Conservation (phyloP, 2,329 filamentous ascomycete species). For the Scortechinia acanthostroma region DNA sequence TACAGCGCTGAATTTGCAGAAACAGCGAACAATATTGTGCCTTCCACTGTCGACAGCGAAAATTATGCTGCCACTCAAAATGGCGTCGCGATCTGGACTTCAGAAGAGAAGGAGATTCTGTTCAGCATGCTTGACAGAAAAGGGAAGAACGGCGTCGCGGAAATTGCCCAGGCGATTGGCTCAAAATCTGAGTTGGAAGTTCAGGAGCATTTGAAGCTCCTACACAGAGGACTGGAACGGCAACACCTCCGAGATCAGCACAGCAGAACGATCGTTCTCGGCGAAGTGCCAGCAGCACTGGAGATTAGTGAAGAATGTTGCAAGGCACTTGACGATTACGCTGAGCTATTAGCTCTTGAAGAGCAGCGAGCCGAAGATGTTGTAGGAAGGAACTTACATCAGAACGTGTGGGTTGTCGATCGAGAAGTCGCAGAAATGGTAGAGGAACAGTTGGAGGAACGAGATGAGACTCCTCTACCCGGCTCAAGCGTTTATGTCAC, state of each 20-base stretch:
- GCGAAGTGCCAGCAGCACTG: conserved; percentile 63
- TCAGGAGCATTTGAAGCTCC: conserved; percentile 56
- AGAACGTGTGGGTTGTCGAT: neutral
- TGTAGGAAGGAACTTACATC: neutral
- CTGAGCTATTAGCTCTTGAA: neutral
- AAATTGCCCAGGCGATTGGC: conserved; percentile 54
- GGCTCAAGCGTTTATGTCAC: conserved; percentile 21
- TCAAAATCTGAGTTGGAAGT: conserved; percentile 74
- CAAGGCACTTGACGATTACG: conserved; percentile 44
- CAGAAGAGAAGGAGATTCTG: conserved; percentile 63
- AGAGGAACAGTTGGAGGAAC: neutral
- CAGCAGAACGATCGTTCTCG: conserved; percentile 29
- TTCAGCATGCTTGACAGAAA: conserved; percentile 59
- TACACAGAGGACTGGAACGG: conserved; percentile 40
- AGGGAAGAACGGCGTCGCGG: conserved; percentile 52
- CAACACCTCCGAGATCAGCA: conserved; percentile 20
- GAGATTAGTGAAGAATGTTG: conserved; percentile 67
- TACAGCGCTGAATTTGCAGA: conserved; percentile 45
- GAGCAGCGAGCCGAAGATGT: neutral
- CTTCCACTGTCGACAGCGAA: conserved; percentile 18
- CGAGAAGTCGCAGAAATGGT: neutral
- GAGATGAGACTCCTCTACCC: neutral
- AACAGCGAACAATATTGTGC: conserved; percentile 43
- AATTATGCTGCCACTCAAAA: conserved; percentile 43
- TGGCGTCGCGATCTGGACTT: conserved; percentile 65